Base-by-base conservation (phyloP, 805 yeast species). In the Candida ficus region DNA sequence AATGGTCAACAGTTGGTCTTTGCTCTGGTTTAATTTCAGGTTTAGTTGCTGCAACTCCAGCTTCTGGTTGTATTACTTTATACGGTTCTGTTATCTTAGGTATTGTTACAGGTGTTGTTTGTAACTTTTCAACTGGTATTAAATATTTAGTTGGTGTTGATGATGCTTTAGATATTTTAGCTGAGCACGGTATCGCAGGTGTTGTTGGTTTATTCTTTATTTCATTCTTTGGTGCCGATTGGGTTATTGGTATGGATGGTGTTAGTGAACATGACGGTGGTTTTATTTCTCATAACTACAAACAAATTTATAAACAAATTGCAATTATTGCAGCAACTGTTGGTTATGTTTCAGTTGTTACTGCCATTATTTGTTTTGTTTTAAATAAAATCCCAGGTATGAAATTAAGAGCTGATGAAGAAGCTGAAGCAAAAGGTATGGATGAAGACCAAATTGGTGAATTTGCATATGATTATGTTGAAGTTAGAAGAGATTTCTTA, bases 151-250 rank as follows among this genome's bases (percentile, higher is more conserved):
- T 84, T 35, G 73, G 75, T 44, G 89, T 91, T 38, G 98, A 93
- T 62, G 99, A 91, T 66, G 81, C 96, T 2, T 68, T 93, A 53
- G 98, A 93, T 82, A 80, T 89, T 38, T 73, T 91, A 60, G 98
- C 98, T n/a, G 98, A 91, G 77, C 99, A 91, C 80, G 98, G 96
- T 37, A 73, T 91, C 53, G 98, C 97, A 0, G 99, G 99, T 25
- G 73, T 90, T 35, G 73, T 91, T 34, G 98, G 99, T 0, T 70
- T 90, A 35, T 43, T 91, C n/a, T 89, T 88, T 67, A 89, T 88
- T 58, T 96, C 86, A 0, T 58, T 91, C 1, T 90, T 93, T 58
- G 97, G 86, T 13, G 86, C 90, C 7, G 76, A 83, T 41, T 83
- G 87, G 62, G 95, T 93, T 39, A 76, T 91, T 47, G 96, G 96